Conservation (phyloP, 169 alveolate species). For the Plasmodium coatneyi region DNA sequence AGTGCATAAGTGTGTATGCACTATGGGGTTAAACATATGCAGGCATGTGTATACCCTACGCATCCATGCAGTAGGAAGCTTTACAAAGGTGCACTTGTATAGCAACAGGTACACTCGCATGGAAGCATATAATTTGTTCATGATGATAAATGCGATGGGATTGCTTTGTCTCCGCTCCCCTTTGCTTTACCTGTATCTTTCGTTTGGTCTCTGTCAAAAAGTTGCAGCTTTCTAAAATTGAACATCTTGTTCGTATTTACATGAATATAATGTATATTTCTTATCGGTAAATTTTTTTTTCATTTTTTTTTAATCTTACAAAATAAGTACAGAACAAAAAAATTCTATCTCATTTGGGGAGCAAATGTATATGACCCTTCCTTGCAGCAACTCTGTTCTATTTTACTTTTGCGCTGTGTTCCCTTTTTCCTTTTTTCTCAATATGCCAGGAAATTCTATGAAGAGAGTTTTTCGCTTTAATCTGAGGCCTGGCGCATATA, state of each 20-base stretch:
- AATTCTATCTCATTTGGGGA: neutral
- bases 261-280: neutral
- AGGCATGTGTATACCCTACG: neutral
- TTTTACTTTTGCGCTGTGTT: neutral
- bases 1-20: neutral
- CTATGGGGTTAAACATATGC: neutral
- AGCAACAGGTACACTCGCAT: neutral
- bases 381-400: neutral
- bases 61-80: neutral
- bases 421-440: neutral
- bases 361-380: neutral
- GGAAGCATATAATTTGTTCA: neutral
- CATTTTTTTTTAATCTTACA: neutral
- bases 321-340: neutral
- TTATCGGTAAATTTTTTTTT: neutral
- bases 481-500: neutral
- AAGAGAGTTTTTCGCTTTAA: neutral
- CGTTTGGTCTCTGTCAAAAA: slow-evolving; percentile 42
- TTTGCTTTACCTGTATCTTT: slow-evolving; percentile 49
- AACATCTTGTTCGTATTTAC: slow-evolving; percentile 29
- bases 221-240: slow-evolving; percentile 50
- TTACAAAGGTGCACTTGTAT: neutral
- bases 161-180: neutral
- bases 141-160: neutral
- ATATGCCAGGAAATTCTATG: neutral